These are phyloP conservation scores for Porphyra umbilicalis DNA, from an alignment of 31 red algal genomes.

Conservation along the genomic window DNA sequence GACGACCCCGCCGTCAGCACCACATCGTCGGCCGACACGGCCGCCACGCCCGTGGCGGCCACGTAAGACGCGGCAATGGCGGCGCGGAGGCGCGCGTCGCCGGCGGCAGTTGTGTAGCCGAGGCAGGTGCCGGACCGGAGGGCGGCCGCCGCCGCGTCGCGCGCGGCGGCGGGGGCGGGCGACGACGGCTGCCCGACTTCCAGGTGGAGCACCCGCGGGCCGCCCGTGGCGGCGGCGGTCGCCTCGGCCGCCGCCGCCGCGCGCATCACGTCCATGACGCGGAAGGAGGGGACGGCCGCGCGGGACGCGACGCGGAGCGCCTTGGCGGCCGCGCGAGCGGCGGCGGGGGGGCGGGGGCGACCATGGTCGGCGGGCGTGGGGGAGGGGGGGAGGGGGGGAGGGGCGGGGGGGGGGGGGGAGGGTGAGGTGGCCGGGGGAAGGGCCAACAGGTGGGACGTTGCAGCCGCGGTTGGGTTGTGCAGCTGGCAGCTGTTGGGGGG, in stretches of 20 bases:
- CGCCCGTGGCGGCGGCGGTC: not conserved
- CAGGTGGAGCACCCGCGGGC: constrained; percentile 12
- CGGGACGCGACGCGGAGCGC: not conserved
- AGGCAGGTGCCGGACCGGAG: not conserved
- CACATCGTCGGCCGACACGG: constrained; percentile 5
- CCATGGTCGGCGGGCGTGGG: too few relatives aligned
- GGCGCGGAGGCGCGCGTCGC: constrained; percentile 10
- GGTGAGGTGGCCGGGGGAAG: too few relatives aligned
- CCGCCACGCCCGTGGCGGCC: constrained; percentile 2
- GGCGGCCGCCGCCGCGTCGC: not conserved
- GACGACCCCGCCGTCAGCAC: constrained; percentile 22
- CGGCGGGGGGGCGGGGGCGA: too few relatives aligned
- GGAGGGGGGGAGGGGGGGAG: too few relatives aligned
- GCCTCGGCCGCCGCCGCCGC: not conserved
- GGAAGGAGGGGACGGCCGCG: not conserved
- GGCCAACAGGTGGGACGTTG: too few relatives aligned
- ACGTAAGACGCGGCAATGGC: constrained; percentile 35
- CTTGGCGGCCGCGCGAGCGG: too few relatives aligned
- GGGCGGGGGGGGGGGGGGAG: too few relatives aligned
- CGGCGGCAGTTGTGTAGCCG: constrained; percentile 37
- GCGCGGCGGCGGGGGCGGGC: constrained; percentile 6
- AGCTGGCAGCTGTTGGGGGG: too few relatives aligned
- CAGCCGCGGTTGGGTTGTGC: too few relatives aligned
- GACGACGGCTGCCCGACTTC: constrained; percentile 32
- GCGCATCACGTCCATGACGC: constrained; percentile 12